A percentile compares a stretch with the other conserved stretches of the same genome.
These are phyloP conservation scores for Quercus tomentella DNA, from an alignment of 331 rosid genomes.

Conservation along the genomic window DNA sequence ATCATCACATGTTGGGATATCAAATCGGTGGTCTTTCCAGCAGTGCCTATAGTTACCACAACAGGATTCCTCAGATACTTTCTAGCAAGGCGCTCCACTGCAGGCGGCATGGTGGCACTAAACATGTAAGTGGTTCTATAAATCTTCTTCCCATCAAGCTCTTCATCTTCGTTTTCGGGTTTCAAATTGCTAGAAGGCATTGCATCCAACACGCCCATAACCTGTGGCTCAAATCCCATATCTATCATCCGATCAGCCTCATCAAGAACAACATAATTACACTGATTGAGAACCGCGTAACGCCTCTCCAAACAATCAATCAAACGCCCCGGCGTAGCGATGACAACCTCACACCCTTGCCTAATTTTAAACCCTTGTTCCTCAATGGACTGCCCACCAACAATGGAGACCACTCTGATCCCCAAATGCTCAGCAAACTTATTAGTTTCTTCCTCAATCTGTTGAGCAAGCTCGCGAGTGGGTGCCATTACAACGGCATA, in stretches of 20 bases:
- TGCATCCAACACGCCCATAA: slow-evolving; percentile 83
- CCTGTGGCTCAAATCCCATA: slow-evolving; percentile 93
- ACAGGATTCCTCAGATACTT: slow-evolving; percentile 86
- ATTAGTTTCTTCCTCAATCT: slow-evolving; percentile 88
- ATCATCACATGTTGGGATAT: slow-evolving; percentile 72
- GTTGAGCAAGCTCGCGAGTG: slow-evolving; percentile 87
- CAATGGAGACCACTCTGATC: slow-evolving; percentile 82
- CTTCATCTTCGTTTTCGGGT: slow-evolving; percentile 84
- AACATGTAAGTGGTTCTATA: slow-evolving; percentile 87
- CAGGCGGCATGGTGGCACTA: slow-evolving; percentile 90
- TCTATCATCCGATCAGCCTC: slow-evolving; percentile 95
- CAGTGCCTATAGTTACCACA: slow-evolving; percentile 81
- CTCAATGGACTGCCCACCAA: slow-evolving; percentile 94
- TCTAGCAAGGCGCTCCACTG: slow-evolving; percentile 87
- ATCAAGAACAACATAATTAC: slow-evolving; percentile 88
- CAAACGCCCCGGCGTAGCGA: slow-evolving; percentile 87
- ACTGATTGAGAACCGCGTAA: slow-evolving; percentile 81
- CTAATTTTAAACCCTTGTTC: slow-evolving; percentile 90
- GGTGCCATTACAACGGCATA: slow-evolving; percentile 98
- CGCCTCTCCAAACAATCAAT: slow-evolving; percentile 86
- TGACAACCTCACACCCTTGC: slow-evolving; percentile 87
- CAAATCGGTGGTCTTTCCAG: slow-evolving; percentile 78
- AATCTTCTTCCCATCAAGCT: slow-evolving; percentile 80
- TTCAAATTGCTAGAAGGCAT: slow-evolving; percentile 92
- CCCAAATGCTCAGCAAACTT: slow-evolving; percentile 82